Evolutionary conservation across 164 flowering plant species (phyloP), one percentile per base, ranked within the genome.

Genomic region (Berberis thunbergii): DNA sequence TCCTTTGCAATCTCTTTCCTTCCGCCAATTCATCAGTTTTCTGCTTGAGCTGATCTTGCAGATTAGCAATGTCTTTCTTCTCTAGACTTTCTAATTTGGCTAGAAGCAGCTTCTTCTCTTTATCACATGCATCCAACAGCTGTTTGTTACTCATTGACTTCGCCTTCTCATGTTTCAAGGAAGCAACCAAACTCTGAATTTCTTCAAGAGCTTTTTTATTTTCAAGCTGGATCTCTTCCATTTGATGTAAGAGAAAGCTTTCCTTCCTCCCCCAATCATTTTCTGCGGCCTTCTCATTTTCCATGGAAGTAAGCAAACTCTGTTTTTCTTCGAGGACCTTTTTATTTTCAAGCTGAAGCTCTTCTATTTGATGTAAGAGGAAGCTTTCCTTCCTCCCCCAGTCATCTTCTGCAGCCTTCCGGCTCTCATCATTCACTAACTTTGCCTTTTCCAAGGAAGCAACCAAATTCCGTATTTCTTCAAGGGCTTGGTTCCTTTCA

Each of bases 211-310:
- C 66, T 57, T 63, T 74, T 38, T 75, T 72, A 45, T 78, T 83
- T 65, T 84, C 84, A 59, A 26, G 57, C 62, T 68, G 60, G 64
- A 87, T 79, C 60, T 74, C 79, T 69, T 84, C 79, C 26, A 88
- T 64, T 69, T 79, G 76, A 5, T 43, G 72, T 54, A 76, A 60
- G 45, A 82, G 78, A 60, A 70, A 71, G 6, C 43, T 66, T 68
- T 85, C 94, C 73, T 77, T 84, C 69, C 72, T 74, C 65, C 73
- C 83, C 79, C 86, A 86, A 10, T 64, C 76, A 65, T 73, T 76
- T 65, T 87, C 92, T 39, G 84, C 83, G 63, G 75, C 80, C 62
- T 74, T 72, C 75, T 73, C 79, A 67, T 66, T 54, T 26, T 26
- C 68, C 40, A 76, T 64, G 57, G 76, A 72, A 52, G 72, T 52